Base-by-base conservation (phyloP, 1,284 basidiomycete species). In the Phellopilus nigrolimitatus region DNA sequence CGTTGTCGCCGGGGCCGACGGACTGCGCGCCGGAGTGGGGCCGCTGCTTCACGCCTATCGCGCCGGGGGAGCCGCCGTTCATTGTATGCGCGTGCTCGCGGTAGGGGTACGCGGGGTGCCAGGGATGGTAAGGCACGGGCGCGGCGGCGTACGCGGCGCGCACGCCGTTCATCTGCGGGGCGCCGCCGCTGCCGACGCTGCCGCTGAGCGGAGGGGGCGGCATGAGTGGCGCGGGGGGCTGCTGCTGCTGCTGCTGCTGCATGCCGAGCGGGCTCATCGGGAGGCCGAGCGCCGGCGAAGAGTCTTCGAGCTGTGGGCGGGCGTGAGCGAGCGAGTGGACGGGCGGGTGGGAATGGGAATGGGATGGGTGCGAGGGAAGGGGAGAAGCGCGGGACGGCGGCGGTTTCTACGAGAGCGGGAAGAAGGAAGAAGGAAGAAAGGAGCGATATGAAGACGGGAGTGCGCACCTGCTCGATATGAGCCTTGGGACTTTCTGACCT, bases 1-100 rank as follows among this genome's bases (percentile, higher is more conserved):
- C 80, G 44, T 94, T 73, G 46, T 94, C 77, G 64, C 88, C 92
- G 34, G 88, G 89, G 62, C 90, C 93, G 2, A 94, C 94, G 3
- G 89, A 80, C 67, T 95, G 91, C n/a, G 94, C 94, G 40, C 86
- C 85, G 27, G 91, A 95, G 28, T 93, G 95, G 36, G 97, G 94
- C 68, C 91, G 89, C 71, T 90, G 84, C 68, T 91, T 91, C 69
- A 92, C 88, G 41, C 93, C 88, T 65, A 45, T 15, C 15, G 10
- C 25, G 42, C 45, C 47, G 30, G 51, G 22, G 37, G 34, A 19
- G 36, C 40, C 5, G 47, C 36, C 31, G 12, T 22, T 19, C 39
- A 45, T 40, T 24, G 39, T 37, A 19, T 25, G 43, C n/a, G 28
- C 22, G 13, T 17, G 53, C 36, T 41, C 41, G 12, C 30, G 28